Conservation (phyloP, 306 rosid species). For the Astragalus glycyphyllos region DNA sequence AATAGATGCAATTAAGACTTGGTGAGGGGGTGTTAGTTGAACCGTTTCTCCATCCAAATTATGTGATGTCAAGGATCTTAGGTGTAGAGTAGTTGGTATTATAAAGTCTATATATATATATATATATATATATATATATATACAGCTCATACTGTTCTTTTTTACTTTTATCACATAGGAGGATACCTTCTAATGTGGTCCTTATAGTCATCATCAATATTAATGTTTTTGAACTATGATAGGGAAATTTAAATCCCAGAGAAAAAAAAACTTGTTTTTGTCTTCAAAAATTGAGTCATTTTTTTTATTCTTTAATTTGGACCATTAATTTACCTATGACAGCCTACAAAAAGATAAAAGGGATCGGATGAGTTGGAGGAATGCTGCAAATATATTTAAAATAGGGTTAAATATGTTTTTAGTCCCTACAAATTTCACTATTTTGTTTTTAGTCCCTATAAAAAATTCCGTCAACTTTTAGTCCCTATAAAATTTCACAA, state of each 20-base stretch:
- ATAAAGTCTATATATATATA: conserved; percentile 42
- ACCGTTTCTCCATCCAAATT: conserved; percentile 59
- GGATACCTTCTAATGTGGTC: conserved; percentile 24
- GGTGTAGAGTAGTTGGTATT: conserved; percentile 64
- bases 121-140: conserved; percentile 7
- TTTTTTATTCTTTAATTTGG: neutral
- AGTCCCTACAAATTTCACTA: too few species aligned
- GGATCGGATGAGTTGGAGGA: too few species aligned
- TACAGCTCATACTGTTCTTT: conserved; percentile 34
- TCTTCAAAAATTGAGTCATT: neutral
- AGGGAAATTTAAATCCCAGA: neutral
- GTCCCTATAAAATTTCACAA: too few species aligned
- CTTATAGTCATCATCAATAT: neutral
- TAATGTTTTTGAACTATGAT: neutral
- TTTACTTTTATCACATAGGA: neutral
- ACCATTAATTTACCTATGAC: neutral
- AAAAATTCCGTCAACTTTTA: too few species aligned
- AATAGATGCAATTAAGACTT: conserved; percentile 33
- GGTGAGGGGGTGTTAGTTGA: conserved; percentile 51
- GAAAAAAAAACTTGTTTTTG: neutral
- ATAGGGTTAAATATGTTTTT: too few species aligned
- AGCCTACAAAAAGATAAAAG: neutral
- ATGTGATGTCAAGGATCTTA: conserved; percentile 44
- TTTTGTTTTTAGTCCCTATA: too few species aligned
- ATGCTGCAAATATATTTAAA: too few species aligned